A percentile compares a stretch with the other conserved stretches of the same genome.
Evolutionary conservation across 495 filamentous ascomycete genomes (phyloP).

Genomic region (Xylaria acuta): DNA sequence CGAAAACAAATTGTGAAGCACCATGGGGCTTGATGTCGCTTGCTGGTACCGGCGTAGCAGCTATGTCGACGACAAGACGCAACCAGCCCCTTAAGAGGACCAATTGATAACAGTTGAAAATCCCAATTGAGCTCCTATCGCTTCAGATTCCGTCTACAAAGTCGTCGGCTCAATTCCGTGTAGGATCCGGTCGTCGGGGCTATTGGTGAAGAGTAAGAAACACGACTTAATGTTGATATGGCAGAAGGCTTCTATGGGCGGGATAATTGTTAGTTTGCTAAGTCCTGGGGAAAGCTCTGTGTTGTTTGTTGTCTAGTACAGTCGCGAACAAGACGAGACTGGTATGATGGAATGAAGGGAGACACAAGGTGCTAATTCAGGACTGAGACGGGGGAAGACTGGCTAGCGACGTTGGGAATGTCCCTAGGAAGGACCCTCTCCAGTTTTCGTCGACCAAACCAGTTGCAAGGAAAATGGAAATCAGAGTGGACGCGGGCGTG

Average conservation of each 20-base stretch:
- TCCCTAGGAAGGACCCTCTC: constrained; percentile 19
- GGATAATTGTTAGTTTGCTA: constrained; percentile 22
- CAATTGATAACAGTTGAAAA: constrained; percentile 5
- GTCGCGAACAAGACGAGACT: constrained; percentile 26
- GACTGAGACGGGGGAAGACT: constrained; percentile 29
- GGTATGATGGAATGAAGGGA: constrained; percentile 44
- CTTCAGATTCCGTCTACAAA: background rate
- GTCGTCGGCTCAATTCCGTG: constrained; percentile 3
- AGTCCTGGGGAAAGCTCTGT: constrained; percentile 28
- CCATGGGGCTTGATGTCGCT: constrained; percentile 43
- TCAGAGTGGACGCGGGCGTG: background rate
- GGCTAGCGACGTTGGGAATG: constrained; percentile 36
- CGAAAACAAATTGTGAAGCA: constrained; percentile 34
- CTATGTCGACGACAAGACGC: constrained; percentile 29
- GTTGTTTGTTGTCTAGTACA: constrained; percentile 34
- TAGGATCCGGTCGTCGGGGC: background rate
- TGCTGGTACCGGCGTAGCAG: constrained; percentile 40
- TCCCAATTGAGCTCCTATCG: background rate
- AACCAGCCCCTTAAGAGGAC: constrained; percentile 24
- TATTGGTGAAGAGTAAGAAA: constrained; percentile 10
- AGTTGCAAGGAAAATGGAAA: constrained; percentile 3
- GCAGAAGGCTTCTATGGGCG: constrained; percentile 18
- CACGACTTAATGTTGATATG: constrained; percentile 20
- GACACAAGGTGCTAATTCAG: constrained; percentile 27
- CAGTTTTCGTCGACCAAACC: constrained; percentile 31